A percentile compares a stretch with the other conserved stretches of the same genome.
Evolutionary conservation across 331 rosid genomes (phyloP).

Genomic region (Arachis monticola): DNA sequence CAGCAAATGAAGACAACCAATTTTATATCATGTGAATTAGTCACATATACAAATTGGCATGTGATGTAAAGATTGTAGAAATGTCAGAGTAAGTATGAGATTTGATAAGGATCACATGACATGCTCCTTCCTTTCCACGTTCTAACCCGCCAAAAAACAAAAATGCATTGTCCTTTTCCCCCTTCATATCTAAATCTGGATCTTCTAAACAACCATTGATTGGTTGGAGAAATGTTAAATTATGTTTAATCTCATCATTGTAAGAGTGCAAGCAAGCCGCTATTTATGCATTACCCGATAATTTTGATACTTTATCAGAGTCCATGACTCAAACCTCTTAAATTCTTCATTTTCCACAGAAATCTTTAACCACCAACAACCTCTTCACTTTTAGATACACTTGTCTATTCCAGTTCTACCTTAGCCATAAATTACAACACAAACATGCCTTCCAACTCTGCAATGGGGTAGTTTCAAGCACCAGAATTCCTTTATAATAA

Average conservation of each 20-base stretch:
- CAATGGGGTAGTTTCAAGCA: conserved; percentile 41
- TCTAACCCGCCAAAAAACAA: conserved; percentile 48
- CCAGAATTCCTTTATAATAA: conserved; percentile 7
- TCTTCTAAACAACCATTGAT: conserved; percentile 36
- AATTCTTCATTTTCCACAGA: not conserved
- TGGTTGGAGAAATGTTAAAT: conserved; percentile 22
- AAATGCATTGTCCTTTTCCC: conserved; percentile 33
- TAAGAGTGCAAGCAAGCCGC: not conserved
- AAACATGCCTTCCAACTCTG: conserved; percentile 20
- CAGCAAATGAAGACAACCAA: conserved; percentile 41
- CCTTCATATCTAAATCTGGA: conserved; percentile 44
- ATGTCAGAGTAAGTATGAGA: conserved; percentile 51
- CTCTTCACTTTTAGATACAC: conserved; percentile 31
- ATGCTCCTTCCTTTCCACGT: conserved; percentile 63
- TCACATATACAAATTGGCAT: conserved; percentile 56
- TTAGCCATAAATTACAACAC: conserved; percentile 22
- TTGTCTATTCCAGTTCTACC: not conserved
- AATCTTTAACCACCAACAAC: conserved; percentile 27
- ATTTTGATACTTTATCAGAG: conserved; percentile 18
- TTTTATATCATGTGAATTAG: conserved; percentile 64
- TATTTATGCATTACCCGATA: conserved; percentile 28
- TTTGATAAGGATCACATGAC: conserved; percentile 67
- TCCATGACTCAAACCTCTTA: conserved; percentile 10
- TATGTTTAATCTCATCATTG: conserved; percentile 27
- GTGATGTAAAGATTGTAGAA: conserved; percentile 49